Base-by-base conservation (phyloP, 768 basidiomycete species). In the Candolleomyces efflorescens region DNA sequence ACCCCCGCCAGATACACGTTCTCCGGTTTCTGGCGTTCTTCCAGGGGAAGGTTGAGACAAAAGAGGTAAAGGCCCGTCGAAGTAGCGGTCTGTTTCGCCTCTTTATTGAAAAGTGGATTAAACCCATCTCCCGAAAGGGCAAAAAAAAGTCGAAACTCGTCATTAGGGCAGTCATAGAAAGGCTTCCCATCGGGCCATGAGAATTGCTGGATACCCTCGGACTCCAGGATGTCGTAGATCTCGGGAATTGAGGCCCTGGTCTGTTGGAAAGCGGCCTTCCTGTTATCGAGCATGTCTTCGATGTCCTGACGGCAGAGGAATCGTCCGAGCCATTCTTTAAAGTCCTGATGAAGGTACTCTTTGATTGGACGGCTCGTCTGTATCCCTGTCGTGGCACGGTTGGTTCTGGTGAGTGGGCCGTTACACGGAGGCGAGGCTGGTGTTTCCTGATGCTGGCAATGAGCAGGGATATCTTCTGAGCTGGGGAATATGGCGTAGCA, bases 1-100 rank as follows among this genome's bases (percentile, higher is more conserved):
- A 78, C 62, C 0, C 70, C 75, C 5, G 60, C 65, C 4, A 67
- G 59, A 54, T 67, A 78, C 51, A 79, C 64, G 54, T 79, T 78
- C 53, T 76, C 68, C 0, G 59, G 13, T 15, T 61, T 59, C 51
- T 67, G 69, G 11, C 65, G 64, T 20, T 66, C 22, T 32, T 59
- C 53, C 4, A 65, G 67, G 2, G 74, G 75, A 15, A 76, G 66
- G 55, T 73, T 75, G 11, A 75, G 55, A 41, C 67, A 71, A 1
- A 66, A 59, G 54, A 75, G 55, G 43, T 66, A 72, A 1, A 76
- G 65, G 0, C 49, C 69, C 0, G 66, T 64, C 17, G 63, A 53
- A 1, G 65, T 64, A 6, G 59, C 63, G 0, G 46, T 53, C 51
- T 71, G 65, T 1, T 69, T 68, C 11, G 67, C 64, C 3, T 62